Evolutionary conservation across 2,329 filamentous ascomycete species (phyloP), one percentile per base, ranked within the genome.

Genomic region (Aureobasidium sp.): DNA sequence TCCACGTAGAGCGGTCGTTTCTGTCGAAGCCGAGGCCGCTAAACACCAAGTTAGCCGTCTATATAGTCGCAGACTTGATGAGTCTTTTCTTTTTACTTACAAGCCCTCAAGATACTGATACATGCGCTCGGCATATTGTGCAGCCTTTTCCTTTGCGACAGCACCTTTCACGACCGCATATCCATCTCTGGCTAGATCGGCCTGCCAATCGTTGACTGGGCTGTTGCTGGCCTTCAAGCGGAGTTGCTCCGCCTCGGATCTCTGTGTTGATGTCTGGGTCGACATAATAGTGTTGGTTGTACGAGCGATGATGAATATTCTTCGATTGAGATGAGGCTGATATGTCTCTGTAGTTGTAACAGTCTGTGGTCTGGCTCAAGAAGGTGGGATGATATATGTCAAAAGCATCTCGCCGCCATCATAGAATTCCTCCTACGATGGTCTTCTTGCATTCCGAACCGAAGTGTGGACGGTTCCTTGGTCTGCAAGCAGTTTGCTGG

Each of bases 111-210:
- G 66, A 68, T 70, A 67, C 36, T 62, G 53, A 50, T 65, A 67
- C 67, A 69, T 69, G 21, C 59, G 61, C 49, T 67, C 62, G 3
- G 68, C 70, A 64, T 77, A 77, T n/a, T 67, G 63, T 7, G 71
- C 64, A 2, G 77, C 78, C 32, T 71, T 70, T n/a, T 77, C 77
- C 1, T 64, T 66, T 1, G 78, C 75, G 48, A 81, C 74, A 0
- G 77, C 77, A 1, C 74, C 74, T 61, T 80, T 80, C 57, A 81
- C 69, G 10, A 81, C 72, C 0, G 74, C 75, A 64, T 71, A 80
- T 5, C 78, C 78, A 59, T 80, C 70, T 16, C 72, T 67, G 13
- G 36, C 44, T 5, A 61, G 29, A 13, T 61, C 59, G 27, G 29
- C 16, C 30, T 58, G 37, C 42, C 49, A 61, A 30, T 61, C 45